Evolutionary conservation across 345 rosid species (phyloP).

Genomic region (Lepidium aucheri): DNA sequence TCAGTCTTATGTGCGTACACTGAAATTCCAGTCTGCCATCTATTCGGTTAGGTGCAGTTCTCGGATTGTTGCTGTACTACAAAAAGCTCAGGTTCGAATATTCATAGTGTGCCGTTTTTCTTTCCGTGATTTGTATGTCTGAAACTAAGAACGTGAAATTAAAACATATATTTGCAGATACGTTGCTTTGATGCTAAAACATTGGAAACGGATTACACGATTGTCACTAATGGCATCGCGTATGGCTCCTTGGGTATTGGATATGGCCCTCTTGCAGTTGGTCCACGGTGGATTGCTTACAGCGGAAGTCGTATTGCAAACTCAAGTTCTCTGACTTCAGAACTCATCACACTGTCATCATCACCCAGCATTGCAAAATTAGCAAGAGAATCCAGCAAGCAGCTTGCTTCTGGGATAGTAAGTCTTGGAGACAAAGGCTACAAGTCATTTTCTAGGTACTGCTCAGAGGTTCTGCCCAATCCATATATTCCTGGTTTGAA

Average conservation of each 20-base stretch:
- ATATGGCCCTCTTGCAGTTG: slow-evolving; percentile 92
- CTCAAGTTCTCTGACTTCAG: slow-evolving; percentile 52
- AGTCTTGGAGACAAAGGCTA: slow-evolving; percentile 81
- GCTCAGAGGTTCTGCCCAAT: slow-evolving; percentile 69
- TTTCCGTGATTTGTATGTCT: background rate
- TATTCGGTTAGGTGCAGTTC: slow-evolving; percentile 85
- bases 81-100: slow-evolving; percentile 60
- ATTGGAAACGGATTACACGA: slow-evolving; percentile 49
- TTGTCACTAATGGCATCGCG: slow-evolving; percentile 58
- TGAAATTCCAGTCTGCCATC: slow-evolving; percentile 68
- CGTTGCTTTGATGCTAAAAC: slow-evolving; percentile 69
- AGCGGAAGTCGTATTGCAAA: slow-evolving; percentile 60
- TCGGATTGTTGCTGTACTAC: slow-evolving; percentile 81
- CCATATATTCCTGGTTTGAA: slow-evolving; percentile 53
- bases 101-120: background rate
- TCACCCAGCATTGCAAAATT: slow-evolving; percentile 57
- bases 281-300: slow-evolving; percentile 93
- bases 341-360: slow-evolving; percentile 43
- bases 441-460: slow-evolving; percentile 61
- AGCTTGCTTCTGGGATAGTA: slow-evolving; percentile 80
- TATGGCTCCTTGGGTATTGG: slow-evolving; percentile 55
- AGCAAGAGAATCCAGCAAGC: slow-evolving; percentile 91
- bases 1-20: slow-evolving; percentile 58
- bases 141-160: background rate
- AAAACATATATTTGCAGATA: slow-evolving; percentile 48